Evolutionary conservation across 192 early-diverging fungal genomes (phyloP), one percentile per base, ranked within the genome.

Genomic region (Powellomyces hirtus): DNA sequence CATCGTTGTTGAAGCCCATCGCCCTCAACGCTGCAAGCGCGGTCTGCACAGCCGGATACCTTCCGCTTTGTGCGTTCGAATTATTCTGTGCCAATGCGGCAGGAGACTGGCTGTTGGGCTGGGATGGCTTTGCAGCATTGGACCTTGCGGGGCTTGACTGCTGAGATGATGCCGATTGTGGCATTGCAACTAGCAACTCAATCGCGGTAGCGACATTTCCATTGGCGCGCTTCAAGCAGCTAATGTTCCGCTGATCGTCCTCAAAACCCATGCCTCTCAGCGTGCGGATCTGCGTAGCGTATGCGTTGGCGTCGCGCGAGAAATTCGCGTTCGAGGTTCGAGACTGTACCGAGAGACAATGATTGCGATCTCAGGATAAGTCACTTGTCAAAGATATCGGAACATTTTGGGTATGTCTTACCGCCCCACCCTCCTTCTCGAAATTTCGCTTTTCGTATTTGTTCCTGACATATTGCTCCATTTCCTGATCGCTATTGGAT

Each of bases 381-480:
- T n/a, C n/a, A n/a, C n/a, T n/a, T n/a, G n/a, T n/a, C n/a, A n/a
- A n/a, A n/a, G n/a, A n/a, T n/a, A n/a, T n/a, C n/a, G n/a, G 24
- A 53, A 53, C 16, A 27, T 10, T 10, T 8, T 13, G 51, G 38
- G n/a, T 4, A 29, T 44, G 3, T 57, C 62, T 40, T 52, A 75
- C 62, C 40, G 33, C 56, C 34, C 60, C 51, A 27, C 70, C 70
- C 5, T 51, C 36, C 14, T 4, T 72, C 62, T 72, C 62, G 84
- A 86, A 81, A 81, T 92, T 52, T 73, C 70, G 35, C 82, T 87
- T 57, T 74, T 96, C 92, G 76, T 95, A 98, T 78, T 98, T 98
- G 78, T 93, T 84, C 31, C 93, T 88, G 58, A 98, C 94, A 61
- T 88, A 95, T 38, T 81, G 77, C 69, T 95, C 93, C 82, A 96